Base-by-base conservation (phyloP, 345 rosid genomes). In the Sisymbrium irio region DNA sequence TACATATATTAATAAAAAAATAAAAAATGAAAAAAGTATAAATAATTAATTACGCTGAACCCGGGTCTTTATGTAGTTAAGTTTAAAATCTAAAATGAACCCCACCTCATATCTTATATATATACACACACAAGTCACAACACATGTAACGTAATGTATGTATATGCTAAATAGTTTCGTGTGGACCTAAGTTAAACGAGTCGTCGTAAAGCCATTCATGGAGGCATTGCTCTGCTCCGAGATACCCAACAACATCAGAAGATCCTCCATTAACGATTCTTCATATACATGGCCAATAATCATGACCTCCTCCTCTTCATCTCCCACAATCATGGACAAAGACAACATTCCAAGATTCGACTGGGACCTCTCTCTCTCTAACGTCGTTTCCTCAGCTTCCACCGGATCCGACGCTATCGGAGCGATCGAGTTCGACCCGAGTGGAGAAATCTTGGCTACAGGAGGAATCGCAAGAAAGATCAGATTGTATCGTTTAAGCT, bases 391-490 rank as follows among this genome's bases (percentile, higher is more conserved):
- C 20, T 50, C 96, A 2, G 35, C 45, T 15, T 14, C 69, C 66
- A 35, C 27, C 56, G 57, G 62, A 45, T 83, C 98, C 5, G 97
- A 93, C 65, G 81, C 84, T 18, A 82, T 93, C 13, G 96, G 97
- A 19, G 87, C 83, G 30, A 84, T 89, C 67, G 97, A 93, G 55
- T 85, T 85, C 73, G 98, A 93, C 74, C 88, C 84, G 0, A 73
- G 82, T 7, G 83, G 83, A 42, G 75, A 71, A 3, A 32, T 85
- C 72, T 2, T 93, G 2, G 98, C 92, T 37, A 93, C 98, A 0
- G 98, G 91, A 4, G 98, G 98, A 18, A 93, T 93, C 5, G 92
- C 96, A 0, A 77, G 97, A 57, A 93, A 89, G 75, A 89, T 93
- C 71, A 73, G 98, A 77, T 53, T 84, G 47, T 93, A 93, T 53